A percentile compares a stretch with the other conserved stretches of the same genome.
phyloP scores from a whole-genome alignment of 1,284 basidiomycete species.

The Apiotrichum veenhuisii region DNA sequence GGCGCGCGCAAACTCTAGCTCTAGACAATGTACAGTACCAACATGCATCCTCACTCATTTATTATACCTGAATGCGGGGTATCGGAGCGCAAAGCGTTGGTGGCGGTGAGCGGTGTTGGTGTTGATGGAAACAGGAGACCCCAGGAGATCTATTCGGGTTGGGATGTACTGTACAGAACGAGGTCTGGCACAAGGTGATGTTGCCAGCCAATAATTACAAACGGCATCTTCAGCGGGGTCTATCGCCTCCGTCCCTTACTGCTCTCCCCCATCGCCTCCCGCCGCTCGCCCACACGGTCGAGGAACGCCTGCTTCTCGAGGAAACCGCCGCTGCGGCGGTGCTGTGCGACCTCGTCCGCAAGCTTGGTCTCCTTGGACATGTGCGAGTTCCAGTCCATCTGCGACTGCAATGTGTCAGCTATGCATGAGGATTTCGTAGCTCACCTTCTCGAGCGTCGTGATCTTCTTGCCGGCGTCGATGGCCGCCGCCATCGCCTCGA shows the following conservation, averaged over 20 bases:
- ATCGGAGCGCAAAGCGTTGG: not conserved
- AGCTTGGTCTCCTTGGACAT: slow-evolving; percentile 25
- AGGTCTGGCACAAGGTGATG: too few species aligned
- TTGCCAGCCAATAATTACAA: too few species aligned
- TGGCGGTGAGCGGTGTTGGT: too few species aligned
- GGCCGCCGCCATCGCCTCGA: slow-evolving; percentile 46
- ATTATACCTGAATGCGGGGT: slow-evolving; percentile 1
- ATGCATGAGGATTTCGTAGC: not conserved
- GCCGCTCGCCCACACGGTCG: slow-evolving; percentile 42
- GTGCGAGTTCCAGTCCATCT: slow-evolving; percentile 47
- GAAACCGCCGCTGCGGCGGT: slow-evolving; percentile 41
- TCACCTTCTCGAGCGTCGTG: slow-evolving; percentile 49
- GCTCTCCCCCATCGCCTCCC: not conserved
- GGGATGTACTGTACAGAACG: too few species aligned
- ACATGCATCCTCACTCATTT: slow-evolving; percentile 6
- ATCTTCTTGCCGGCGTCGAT: slow-evolving; percentile 47
- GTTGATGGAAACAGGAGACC: too few species aligned
- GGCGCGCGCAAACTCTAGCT: slow-evolving; percentile 10
- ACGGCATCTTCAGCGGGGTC: not conserved
- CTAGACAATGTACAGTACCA: not conserved
- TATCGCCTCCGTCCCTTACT: not conserved
- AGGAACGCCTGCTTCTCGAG: slow-evolving; percentile 46
- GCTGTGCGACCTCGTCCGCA: slow-evolving; percentile 39
- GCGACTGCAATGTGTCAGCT: slow-evolving; percentile 33
- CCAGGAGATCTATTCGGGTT: too few species aligned